Evolutionary conservation across 2,329 filamentous ascomycete species (phyloP), one percentile per base, ranked within the genome.

Genomic region (Talaromyces sp.): DNA sequence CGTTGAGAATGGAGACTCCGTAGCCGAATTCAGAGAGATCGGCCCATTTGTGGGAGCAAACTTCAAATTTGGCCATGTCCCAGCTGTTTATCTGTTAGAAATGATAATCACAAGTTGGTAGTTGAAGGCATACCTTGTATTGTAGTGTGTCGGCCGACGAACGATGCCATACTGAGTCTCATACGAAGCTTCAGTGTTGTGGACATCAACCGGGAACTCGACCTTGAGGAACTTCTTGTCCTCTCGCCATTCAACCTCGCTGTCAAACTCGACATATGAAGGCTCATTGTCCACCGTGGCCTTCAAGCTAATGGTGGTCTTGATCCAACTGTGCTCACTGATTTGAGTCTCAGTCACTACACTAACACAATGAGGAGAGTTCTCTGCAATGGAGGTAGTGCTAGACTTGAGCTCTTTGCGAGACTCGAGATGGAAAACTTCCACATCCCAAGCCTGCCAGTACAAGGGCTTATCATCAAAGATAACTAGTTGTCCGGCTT

Each of bases 151-250:
- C 2, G 95, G 94, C 35, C 95, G 87, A 70, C 88, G 88, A 68
- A 95, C 89, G 70, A 97, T 87, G 70, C 94, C 94, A 73, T 92
- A 98, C 73, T 97, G 93, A 8, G 92, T 96, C 78, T 99, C 95
- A 77, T 99, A 99, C 13, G 89, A 91, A 37, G 95, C 95, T 78
- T 97, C 93, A 0, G 90, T 96, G 78, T 94, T 97, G 70, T 88
- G 87, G 68, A 98, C 85, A 72, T 96, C 90, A 68, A 97, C 93
- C 0, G 95, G 94, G 80, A 99, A 99, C 77, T 99, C 95, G 60
- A 98, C 94, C 83, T 99, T 99, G 74, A 99, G 86, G 84, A 98
- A 98, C 75, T 95, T 96, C 90, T 95, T 97, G 13, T 88, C 92
- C 78, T 99, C 95, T 70, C 90, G 90, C 95, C 95, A 99, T 74